Percentiles rank a stretch among this genome's conserved stretches.
These are phyloP conservation scores for Daedaleopsis nitida DNA, from an alignment of 768 basidiomycete genomes.

Conservation along the genomic window DNA sequence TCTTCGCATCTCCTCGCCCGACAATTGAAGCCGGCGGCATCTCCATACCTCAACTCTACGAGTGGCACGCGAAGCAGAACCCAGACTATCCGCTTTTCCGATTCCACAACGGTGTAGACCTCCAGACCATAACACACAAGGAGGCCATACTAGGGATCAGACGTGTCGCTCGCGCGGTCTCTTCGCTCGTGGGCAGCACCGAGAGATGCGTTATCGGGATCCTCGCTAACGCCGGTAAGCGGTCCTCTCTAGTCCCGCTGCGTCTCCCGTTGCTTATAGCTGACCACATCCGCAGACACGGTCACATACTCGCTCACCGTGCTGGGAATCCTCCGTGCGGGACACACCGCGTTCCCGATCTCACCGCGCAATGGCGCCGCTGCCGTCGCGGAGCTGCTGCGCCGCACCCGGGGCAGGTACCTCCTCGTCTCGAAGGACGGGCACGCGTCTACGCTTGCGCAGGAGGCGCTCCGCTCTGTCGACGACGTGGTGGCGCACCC, in stretches of 20 bases:
- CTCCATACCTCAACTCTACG: slow-evolving; percentile 37
- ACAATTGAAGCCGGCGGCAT: slow-evolving; percentile 6
- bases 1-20: neutral
- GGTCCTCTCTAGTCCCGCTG: neutral
- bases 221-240: neutral
- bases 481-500: neutral
- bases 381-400: slow-evolving; percentile 32
- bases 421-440: slow-evolving; percentile 1
- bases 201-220: neutral
- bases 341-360: slow-evolving; percentile 33
- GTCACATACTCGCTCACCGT: slow-evolving; percentile 17
- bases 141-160: slow-evolving; percentile 23
- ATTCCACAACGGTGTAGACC: slow-evolving; percentile 19
- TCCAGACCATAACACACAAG: slow-evolving; percentile 25
- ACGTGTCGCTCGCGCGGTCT: neutral
- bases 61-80: slow-evolving; percentile 36
- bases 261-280: neutral
- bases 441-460: neutral
- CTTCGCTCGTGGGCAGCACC: neutral
- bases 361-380: slow-evolving; percentile 34
- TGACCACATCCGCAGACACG: slow-evolving; percentile 22
- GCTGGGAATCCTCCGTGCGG: slow-evolving; percentile 22
- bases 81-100: slow-evolving; percentile 36
- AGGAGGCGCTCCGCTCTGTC: neutral
- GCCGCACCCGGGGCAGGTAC: neutral